phyloP scores from a whole-genome alignment of 2,329 filamentous ascomycete genomes.

The Dothiorella sarmentorum region DNA sequence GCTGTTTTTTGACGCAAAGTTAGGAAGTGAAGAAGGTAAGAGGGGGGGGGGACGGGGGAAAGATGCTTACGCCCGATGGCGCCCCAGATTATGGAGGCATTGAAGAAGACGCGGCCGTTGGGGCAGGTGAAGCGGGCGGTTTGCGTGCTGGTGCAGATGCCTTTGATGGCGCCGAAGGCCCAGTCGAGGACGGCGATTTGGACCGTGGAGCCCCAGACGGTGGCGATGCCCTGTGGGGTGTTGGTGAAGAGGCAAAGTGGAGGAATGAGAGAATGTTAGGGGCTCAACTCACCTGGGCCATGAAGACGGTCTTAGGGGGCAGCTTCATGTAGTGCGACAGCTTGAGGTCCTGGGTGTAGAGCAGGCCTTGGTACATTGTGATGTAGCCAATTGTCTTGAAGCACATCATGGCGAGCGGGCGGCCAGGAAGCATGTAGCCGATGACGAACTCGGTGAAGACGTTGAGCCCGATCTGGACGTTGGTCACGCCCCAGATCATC shows the following conservation, averaged over 20 bases:
- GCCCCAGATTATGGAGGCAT: conserved; percentile 66
- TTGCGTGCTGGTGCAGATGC: conserved; percentile 40
- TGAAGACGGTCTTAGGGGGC: conserved; percentile 50
- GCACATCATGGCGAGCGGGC: conserved; percentile 65
- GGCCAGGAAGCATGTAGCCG: conserved; percentile 63
- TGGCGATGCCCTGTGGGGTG: conserved; percentile 49
- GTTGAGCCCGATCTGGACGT: conserved; percentile 41
- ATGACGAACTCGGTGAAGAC: conserved; percentile 54
- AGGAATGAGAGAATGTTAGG: too few relatives aligned
- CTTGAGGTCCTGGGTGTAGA: conserved; percentile 14
- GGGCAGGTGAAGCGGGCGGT: conserved; percentile 57
- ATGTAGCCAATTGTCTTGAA: conserved; percentile 31
- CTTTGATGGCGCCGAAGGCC: conserved; percentile 36
- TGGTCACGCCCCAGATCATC: conserved; percentile 20
- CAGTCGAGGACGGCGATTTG: conserved; percentile 37
- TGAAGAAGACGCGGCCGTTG: conserved; percentile 62
- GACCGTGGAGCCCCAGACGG: conserved; percentile 32
- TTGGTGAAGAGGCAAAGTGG: too few relatives aligned
- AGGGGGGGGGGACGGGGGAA: too few relatives aligned
- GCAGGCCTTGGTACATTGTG: conserved; percentile 22
- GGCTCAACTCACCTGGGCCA: too few relatives aligned
- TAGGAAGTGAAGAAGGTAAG: too few relatives aligned
- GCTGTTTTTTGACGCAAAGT: too few relatives aligned
- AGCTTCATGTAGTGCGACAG: conserved; percentile 44
- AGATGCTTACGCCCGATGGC: conserved; percentile 60